A percentile compares a stretch with the other conserved stretches of the same genome.
These are phyloP conservation scores for Saccharomycopsis javanensis DNA, from an alignment of 805 yeast species.

Conservation along the genomic window DNA sequence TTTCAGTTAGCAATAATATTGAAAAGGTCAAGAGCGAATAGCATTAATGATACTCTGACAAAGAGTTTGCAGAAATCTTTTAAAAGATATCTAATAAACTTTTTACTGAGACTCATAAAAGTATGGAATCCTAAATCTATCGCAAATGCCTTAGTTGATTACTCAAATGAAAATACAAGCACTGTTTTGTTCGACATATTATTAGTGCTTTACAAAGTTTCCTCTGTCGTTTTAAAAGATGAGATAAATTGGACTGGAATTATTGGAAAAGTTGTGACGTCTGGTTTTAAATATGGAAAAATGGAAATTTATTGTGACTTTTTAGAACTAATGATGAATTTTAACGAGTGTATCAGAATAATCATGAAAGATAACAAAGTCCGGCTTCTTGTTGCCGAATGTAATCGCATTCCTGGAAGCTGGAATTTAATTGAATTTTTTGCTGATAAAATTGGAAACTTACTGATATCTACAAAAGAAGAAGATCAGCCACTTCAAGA, in stretches of 20 bases:
- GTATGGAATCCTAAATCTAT: constrained; percentile 10
- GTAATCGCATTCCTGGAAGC: background rate
- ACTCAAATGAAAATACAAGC: background rate
- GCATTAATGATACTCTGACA: background rate
- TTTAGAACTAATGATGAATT: background rate
- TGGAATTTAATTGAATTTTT: constrained; percentile 5
- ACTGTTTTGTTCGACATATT: constrained; percentile 13
- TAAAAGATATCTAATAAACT: background rate
- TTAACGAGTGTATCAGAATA: background rate
- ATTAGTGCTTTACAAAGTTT: background rate
- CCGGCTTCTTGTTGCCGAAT: background rate
- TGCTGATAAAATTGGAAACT: background rate
- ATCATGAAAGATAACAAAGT: background rate
- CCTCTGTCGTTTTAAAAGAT: background rate
- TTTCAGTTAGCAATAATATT: constrained; percentile 11
- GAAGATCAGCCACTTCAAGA: background rate
- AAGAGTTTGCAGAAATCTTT: background rate
- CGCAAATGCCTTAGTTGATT: constrained; percentile 8
- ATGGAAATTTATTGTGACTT: background rate
- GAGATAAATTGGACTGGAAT: background rate
- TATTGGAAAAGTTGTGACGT: background rate
- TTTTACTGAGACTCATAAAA: constrained; percentile 4
- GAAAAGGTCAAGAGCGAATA: background rate
- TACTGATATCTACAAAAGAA: background rate
- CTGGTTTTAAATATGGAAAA: background rate